Base-by-base conservation (phyloP, 1,284 basidiomycete genomes). In the Vanrija sp. region DNA sequence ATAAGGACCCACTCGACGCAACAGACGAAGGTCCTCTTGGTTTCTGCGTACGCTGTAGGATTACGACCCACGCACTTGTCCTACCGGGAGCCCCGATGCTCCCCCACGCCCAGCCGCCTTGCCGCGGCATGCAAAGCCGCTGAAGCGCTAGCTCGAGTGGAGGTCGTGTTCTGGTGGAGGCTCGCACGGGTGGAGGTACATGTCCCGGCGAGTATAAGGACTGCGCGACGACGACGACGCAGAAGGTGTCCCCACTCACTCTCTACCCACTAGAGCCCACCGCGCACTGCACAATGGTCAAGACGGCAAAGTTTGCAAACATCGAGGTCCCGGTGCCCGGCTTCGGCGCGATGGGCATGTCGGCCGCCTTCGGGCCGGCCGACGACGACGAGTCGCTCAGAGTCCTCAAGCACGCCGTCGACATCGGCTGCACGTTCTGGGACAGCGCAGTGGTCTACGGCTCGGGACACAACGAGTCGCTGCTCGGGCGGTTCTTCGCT, bases 401-500 rank as follows among this genome's bases (percentile, higher is more conserved):
- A 47, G 62, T 62, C 2, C 54, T 74, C 2, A 46, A 56, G 16
- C 64, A 57, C 19, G 73, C 71, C 15, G 26, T 71, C 43, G 65
- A 69, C 19, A 52, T 73, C 23, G 73, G 72, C 10, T 70, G 72
- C 47, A 71, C 65, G 0, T 73, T 73, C 62, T 74, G 71, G 70
- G 71, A 75, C 54, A 60, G 68, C 5, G 72, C 69, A 3, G 62
- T 57, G 2, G 57, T 67, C 2, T 73, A 72, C 51, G 70, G 67
- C 21, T 26, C 62, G 4, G 74, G 77, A 1, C 68, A 76, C 57
- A 77, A 74, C 61, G 77, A 78, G 62, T 39, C 55, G 18, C 67
- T 76, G 42, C 64, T 78, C 16, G 74, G 73, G n/a, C 45, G 64
- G 6, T 78, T 71, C 51, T 64, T 79, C 58, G 61, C 63, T 23